A percentile compares a stretch with the other conserved stretches of the same genome.
These are phyloP conservation scores for Sphaerulina populicola DNA, from an alignment of 2,329 filamentous ascomycete genomes.

Conservation along the genomic window DNA sequence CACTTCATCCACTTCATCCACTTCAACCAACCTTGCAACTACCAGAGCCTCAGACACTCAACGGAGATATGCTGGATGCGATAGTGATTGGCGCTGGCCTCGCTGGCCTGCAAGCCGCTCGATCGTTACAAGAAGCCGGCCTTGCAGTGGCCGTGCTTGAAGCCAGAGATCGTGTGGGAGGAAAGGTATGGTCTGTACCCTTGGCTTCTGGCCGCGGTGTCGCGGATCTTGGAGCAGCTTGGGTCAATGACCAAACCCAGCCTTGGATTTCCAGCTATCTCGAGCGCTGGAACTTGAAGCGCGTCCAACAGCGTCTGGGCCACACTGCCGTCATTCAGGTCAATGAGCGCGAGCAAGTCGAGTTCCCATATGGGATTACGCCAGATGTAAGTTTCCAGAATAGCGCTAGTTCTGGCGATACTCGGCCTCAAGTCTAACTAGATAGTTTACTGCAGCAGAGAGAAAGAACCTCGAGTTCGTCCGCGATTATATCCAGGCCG, in stretches of 20 bases:
- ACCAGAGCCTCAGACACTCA: not conserved
- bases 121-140: slow-evolving; percentile 18
- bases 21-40: not conserved
- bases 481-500: slow-evolving; percentile 32
- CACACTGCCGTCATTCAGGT: slow-evolving; percentile 1
- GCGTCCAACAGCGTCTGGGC: slow-evolving; percentile 3
- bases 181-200: slow-evolving; percentile 16
- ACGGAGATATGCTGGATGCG: slow-evolving; percentile 5
- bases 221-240: slow-evolving; percentile 49
- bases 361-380: slow-evolving; percentile 24
- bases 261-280: slow-evolving; percentile 22
- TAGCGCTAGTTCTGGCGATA: not conserved
- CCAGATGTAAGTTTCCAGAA: not conserved
- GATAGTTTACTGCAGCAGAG: slow-evolving; percentile 11
- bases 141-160: slow-evolving; percentile 22
- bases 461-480: slow-evolving; percentile 27
- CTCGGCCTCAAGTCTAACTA: not conserved
- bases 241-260: slow-evolving; percentile 51
- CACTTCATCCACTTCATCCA: not conserved
- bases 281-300: not conserved
- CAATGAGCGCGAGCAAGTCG: not conserved
- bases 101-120: slow-evolving; percentile 24
- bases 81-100: slow-evolving; percentile 23
- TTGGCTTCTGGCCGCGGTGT: slow-evolving; percentile 24
- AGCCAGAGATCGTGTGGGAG: slow-evolving; percentile 27